Percentiles rank a stretch among this genome's conserved stretches.
These are phyloP conservation scores for Coelastrella sp. DNA, from an alignment of 139 green algal genomes.

Conservation along the genomic window DNA sequence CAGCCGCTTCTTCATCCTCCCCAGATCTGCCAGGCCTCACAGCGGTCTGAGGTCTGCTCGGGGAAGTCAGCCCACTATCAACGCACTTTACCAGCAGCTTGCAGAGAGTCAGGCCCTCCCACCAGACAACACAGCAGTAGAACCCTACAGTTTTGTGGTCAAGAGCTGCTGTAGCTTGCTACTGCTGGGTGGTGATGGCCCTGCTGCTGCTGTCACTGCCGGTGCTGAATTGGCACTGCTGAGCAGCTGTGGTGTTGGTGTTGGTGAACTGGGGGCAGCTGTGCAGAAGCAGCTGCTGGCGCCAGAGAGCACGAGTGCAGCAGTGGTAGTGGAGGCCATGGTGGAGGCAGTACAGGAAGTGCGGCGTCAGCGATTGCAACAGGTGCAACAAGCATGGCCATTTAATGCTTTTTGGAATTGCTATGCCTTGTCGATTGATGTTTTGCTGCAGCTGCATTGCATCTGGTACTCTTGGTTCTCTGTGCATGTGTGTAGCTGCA, in stretches of 20 bases:
- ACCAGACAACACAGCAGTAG: conserved; percentile 15
- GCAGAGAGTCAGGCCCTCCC: neutral
- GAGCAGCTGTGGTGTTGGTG: conserved; percentile 11
- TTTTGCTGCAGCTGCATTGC: too few species aligned
- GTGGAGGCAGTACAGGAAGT: conserved; percentile 20
- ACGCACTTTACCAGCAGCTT: neutral
- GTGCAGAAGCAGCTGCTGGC: conserved; percentile 37
- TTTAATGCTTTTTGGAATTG: too few species aligned
- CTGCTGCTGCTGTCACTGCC: conserved; percentile 4
- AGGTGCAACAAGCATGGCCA: too few species aligned
- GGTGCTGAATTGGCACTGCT: conserved; percentile 19
- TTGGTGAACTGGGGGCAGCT: conserved; percentile 10
- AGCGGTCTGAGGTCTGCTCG: neutral
- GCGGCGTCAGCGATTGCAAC: neutral
- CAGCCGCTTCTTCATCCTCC: conserved; percentile 38
- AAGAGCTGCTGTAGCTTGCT: conserved; percentile 27
- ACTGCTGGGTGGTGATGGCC: neutral
- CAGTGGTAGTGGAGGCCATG: neutral
- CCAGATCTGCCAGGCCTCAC: neutral
- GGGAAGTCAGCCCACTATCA: conserved; percentile 4
- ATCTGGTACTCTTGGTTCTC: too few species aligned
- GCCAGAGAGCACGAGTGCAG: conserved; percentile 1
- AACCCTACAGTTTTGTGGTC: neutral
- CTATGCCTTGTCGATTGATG: too few species aligned
- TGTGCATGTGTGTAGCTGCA: too few species aligned